phyloP scores from a whole-genome alignment of 495 filamentous ascomycete species.

The Tetracladium setigerum region DNA sequence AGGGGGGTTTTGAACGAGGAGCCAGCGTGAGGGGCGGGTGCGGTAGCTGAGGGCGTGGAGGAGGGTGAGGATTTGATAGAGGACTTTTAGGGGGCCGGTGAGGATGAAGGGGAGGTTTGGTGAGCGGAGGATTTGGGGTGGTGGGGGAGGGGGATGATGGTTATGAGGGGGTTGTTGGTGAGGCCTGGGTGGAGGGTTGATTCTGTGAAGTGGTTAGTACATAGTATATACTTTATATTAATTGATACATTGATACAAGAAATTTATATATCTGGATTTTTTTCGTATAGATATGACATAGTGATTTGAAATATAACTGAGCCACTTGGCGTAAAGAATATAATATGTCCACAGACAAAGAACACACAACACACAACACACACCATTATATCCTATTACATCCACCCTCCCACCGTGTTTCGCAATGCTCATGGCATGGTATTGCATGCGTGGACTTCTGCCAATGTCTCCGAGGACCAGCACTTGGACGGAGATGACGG shows the following conservation, averaged over 20 bases:
- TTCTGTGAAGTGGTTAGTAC: constrained; percentile 15
- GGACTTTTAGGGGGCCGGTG: constrained; percentile 75
- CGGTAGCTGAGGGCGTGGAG: constrained; percentile 64
- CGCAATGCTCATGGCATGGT: constrained; percentile 91
- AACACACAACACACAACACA: too few species aligned
- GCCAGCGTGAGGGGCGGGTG: constrained; percentile 65
- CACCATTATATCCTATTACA: constrained; percentile 82
- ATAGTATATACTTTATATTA: too few species aligned
- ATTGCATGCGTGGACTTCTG: constrained; percentile 95
- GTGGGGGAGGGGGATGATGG: constrained; percentile 53
- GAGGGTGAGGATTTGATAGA: constrained; percentile 69
- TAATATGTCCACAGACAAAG: too few species aligned
- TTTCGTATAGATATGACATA: too few species aligned
- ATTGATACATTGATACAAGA: too few species aligned
- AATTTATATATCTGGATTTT: too few species aligned
- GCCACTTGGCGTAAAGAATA: too few species aligned
- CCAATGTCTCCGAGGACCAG: constrained; percentile 98
- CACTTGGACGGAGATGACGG: constrained; percentile 55
- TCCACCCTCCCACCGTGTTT: constrained; percentile 73
- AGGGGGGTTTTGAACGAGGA: constrained; percentile 92
- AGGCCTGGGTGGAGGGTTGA: constrained; percentile 65
- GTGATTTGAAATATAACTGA: too few species aligned
- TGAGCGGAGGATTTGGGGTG: constrained; percentile 54
- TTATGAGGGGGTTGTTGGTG: constrained; percentile 42
- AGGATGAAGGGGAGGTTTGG: constrained; percentile 69